These are phyloP conservation scores for Bacterosira constricta DNA, from an alignment of 108 stramenopile genomes.

Conservation along the genomic window DNA sequence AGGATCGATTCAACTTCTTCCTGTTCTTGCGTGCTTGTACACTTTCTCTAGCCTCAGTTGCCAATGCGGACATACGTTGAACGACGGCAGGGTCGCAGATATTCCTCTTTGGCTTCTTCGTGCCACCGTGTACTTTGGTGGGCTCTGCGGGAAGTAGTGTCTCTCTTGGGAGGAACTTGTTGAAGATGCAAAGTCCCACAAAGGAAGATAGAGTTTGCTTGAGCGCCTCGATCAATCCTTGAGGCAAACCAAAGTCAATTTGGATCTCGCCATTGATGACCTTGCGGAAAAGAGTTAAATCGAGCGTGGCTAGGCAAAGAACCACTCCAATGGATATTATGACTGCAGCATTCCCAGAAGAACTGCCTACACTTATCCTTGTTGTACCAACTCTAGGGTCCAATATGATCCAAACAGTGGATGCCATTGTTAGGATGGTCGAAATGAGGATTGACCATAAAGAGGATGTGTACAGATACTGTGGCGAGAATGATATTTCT, in stretches of 20 bases:
- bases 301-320: background rate
- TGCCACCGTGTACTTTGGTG: background rate
- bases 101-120: background rate
- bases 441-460: too few species aligned
- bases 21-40: background rate
- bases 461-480: too few species aligned
- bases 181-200: background rate
- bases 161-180: background rate
- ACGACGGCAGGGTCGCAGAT: background rate
- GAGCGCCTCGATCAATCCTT: background rate
- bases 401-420: too few species aligned
- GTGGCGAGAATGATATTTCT: too few species aligned
- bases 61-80: background rate
- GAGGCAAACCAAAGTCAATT: background rate
- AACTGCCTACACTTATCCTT: too few species aligned
- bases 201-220: constrained; percentile 1
- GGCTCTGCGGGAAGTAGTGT: background rate
- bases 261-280: background rate
- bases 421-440: too few species aligned
- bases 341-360: background rate
- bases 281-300: background rate
- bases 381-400: too few species aligned
- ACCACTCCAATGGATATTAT: background rate
- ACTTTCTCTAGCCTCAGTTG: background rate
- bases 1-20: background rate